Conservation (phyloP, 2,329 filamentous ascomycete species). For the Rhinocladiella similis region DNA sequence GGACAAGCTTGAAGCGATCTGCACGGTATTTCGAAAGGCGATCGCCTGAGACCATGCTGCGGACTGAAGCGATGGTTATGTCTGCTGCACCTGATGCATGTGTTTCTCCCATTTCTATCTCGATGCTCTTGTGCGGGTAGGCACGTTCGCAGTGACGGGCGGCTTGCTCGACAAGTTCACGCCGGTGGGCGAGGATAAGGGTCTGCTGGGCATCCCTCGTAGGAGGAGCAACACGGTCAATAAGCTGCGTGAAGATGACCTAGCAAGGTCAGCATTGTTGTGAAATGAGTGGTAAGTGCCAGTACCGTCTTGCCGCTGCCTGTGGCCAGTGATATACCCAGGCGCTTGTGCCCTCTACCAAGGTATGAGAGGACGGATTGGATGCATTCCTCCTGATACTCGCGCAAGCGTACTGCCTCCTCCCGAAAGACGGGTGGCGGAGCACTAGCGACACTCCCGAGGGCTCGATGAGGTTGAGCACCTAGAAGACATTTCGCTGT, state of each 20-base stretch:
- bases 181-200: slow-evolving; percentile 86
- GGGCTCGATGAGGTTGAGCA: slow-evolving; percentile 27
- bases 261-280: slow-evolving; percentile 36
- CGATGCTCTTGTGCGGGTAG: slow-evolving; percentile 78
- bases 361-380: slow-evolving; percentile 73
- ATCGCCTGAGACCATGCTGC: slow-evolving; percentile 75
- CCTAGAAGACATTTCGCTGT: slow-evolving; percentile 9
- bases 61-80: slow-evolving; percentile 89
- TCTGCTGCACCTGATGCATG: slow-evolving; percentile 79
- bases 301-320: slow-evolving; percentile 82
- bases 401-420: slow-evolving; percentile 62
- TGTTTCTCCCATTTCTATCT: slow-evolving; percentile 85
- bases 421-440: slow-evolving; percentile 26
- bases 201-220: slow-evolving; percentile 67
- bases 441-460: slow-evolving; percentile 22
- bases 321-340: slow-evolving; percentile 84
- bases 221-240: slow-evolving; percentile 68
- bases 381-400: slow-evolving; percentile 92
- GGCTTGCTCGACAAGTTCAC: slow-evolving; percentile 93
- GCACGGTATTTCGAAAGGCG: slow-evolving; percentile 84
- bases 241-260: slow-evolving; percentile 96
- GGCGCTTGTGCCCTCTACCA: slow-evolving; percentile 69
- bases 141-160: slow-evolving; percentile 76
- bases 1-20: slow-evolving; percentile 75
- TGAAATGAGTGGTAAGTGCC: background rate